Conservation (phyloP, 2,329 filamentous ascomycete genomes). For the Fusarium devonianum region DNA sequence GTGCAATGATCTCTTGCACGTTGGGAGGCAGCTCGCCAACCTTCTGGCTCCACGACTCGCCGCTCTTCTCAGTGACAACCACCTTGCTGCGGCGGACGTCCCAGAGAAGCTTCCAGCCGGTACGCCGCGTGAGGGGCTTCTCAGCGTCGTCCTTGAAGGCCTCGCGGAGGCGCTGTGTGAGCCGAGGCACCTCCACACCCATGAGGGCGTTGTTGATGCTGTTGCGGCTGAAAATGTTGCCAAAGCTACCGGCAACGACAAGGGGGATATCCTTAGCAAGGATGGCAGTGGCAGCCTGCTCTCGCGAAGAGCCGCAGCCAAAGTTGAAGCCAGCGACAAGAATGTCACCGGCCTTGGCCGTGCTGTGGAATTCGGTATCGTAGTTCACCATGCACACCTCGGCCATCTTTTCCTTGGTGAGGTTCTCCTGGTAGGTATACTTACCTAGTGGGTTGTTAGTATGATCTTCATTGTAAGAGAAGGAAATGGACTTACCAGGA, state of each 20-base stretch:
- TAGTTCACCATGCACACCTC: slow-evolving; percentile 95
- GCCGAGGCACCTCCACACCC: slow-evolving; percentile 71
- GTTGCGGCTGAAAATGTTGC: slow-evolving; percentile 83
- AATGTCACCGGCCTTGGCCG: slow-evolving; percentile 76
- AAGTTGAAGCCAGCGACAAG: slow-evolving; percentile 90
- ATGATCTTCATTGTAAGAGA: slow-evolving; percentile 44
- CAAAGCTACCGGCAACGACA: slow-evolving; percentile 81
- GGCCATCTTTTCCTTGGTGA: slow-evolving; percentile 81
- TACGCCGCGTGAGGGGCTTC: slow-evolving; percentile 72
- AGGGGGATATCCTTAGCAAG: slow-evolving; percentile 81
- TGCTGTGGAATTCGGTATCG: slow-evolving; percentile 71
- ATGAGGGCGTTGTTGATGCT: slow-evolving; percentile 82
- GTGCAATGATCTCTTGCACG: slow-evolving; percentile 84
- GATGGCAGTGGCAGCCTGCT: slow-evolving; percentile 82
- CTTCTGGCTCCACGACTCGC: slow-evolving; percentile 76
- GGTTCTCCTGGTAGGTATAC: slow-evolving; percentile 89
- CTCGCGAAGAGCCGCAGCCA: slow-evolving; percentile 80
- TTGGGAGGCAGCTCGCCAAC: slow-evolving; percentile 85
- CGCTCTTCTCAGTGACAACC: slow-evolving; percentile 72
- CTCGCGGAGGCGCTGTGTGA: slow-evolving; percentile 71
- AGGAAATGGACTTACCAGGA: slow-evolving; percentile 69
- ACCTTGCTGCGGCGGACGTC: slow-evolving; percentile 78
- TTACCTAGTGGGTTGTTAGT: slow-evolving; percentile 57
- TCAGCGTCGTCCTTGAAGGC: slow-evolving; percentile 58
- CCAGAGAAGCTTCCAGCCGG: slow-evolving; percentile 85